Base-by-base conservation (phyloP, 768 basidiomycete genomes). In the Russula dissimulans region DNA sequence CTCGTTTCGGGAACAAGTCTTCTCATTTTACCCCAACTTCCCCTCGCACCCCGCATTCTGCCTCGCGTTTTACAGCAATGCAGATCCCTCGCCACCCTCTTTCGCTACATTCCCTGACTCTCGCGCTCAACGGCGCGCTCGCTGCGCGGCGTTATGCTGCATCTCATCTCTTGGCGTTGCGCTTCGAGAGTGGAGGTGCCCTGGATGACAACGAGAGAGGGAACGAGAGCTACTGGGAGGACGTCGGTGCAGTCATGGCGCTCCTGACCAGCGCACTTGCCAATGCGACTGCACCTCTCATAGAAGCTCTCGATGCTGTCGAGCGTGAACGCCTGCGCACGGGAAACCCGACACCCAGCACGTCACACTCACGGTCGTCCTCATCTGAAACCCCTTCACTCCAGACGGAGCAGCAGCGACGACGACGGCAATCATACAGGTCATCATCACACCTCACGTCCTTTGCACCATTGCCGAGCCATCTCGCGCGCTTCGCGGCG, bases 121-220 rank as follows among this genome's bases (percentile, higher is more conserved):
- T 78, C 17, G 77, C 83, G 3, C 72, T 91, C 4, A 83, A 87
- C 57, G 78, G 77, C n/a, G 84, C 89, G 0, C 64, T 91, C 14
- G 78, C 83, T 3, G 81, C 89, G 17, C 88, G 85, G 64, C 81
- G 90, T 14, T 91, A 88, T 67, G 80, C 89, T 0, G 89, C 86
- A 58, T 80, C 90, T 2, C 88, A 93, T 69, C 76, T 93, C 4
- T 77, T 93, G 3, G 90, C 90, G 4, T 70, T 93, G 51, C 79
- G 91, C 2, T 93, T 93, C 68, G 76, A 73, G 18, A 70, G 67
- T 38, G 56, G 45, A 50, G 63, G 60, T 9, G 49, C 26, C 4
- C 39, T 36, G 26, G 76, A 75, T 17, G 71, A 71, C 36, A 36
- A 3, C 48, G 61, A 62, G 7, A 48, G 38, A 5, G 56, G 57